Conservation (phyloP, 345 rosid species). For the Corchorus olitorius region DNA sequence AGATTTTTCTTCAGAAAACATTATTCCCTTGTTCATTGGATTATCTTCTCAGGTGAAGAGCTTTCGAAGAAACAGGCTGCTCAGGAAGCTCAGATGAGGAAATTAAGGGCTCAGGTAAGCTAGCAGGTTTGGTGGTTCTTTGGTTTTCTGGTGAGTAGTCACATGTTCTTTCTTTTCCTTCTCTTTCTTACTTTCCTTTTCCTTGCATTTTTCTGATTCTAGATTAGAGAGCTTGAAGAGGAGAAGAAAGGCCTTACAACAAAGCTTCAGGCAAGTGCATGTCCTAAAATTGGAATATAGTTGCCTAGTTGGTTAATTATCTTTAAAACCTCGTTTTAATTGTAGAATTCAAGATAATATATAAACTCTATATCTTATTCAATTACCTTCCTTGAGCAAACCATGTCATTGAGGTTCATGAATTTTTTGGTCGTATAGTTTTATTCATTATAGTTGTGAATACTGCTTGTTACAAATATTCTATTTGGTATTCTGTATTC, state of each 20-base stretch:
- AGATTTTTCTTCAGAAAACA: neutral
- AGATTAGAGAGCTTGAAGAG: conserved; percentile 96
- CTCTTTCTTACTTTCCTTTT: conserved; percentile 25
- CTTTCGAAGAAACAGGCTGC: conserved; percentile 98
- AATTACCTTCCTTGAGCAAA: neutral
- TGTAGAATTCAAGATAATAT: neutral
- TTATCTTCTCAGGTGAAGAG: conserved; percentile 75
- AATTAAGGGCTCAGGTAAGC: conserved; percentile 94
- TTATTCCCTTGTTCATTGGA: conserved; percentile 18
- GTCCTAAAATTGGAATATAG: conserved; percentile 4
- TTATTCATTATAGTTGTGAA: neutral
- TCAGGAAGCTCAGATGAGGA: conserved; percentile 93
- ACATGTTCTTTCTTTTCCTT: conserved; percentile 25
- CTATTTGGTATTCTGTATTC: neutral
- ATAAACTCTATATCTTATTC: too few species aligned
- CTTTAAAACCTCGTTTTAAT: neutral
- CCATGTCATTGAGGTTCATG: neutral
- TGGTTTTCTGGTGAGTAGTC: conserved; percentile 16
- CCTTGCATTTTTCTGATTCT: conserved; percentile 30
- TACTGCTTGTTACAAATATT: neutral
- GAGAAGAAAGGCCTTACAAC: conserved; percentile 93
- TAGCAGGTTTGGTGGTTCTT: conserved; percentile 20
- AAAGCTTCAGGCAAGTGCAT: conserved; percentile 87
- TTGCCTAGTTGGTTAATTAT: conserved; percentile 11
- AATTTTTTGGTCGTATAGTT: neutral